Evolutionary conservation across 2,329 filamentous ascomycete species (phyloP).

Genomic region (Apiospora koreana): DNA sequence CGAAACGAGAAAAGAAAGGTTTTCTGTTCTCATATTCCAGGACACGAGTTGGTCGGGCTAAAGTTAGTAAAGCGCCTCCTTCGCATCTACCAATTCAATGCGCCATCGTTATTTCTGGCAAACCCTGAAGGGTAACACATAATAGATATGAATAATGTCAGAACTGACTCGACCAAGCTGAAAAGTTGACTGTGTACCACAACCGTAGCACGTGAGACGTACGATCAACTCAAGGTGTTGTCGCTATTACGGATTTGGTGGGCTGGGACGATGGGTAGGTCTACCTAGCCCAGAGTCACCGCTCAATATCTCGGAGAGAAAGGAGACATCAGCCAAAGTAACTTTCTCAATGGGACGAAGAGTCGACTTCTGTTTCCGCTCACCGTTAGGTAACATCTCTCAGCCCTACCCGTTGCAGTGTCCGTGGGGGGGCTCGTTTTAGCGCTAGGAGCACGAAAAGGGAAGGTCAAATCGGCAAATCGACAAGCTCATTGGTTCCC

Average conservation of each 20-base stretch:
- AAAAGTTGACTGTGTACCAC: neutral
- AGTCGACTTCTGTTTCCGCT: neutral
- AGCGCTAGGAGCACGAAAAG: neutral
- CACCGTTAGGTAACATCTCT: neutral
- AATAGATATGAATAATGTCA: neutral
- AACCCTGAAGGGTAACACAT: neutral
- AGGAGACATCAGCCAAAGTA: neutral
- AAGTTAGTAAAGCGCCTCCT: neutral
- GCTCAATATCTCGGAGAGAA: neutral
- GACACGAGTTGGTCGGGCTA: neutral
- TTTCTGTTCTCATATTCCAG: neutral
- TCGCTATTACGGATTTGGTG: neutral
- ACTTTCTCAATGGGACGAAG: neutral
- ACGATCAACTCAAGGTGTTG: neutral
- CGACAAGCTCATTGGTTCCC: neutral
- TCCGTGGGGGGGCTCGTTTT: neutral
- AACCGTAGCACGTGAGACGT: neutral
- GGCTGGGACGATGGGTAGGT: neutral
- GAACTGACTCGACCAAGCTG: neutral
- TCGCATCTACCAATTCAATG: neutral
- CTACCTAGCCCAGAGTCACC: neutral
- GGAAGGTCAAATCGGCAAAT: neutral
- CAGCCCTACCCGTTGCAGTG: constrained; percentile 3
- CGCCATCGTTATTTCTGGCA: neutral
- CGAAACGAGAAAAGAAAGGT: neutral